Conservation (phyloP, 2,329 filamentous ascomycete genomes). For the Phaeosphaeria sp. region DNA sequence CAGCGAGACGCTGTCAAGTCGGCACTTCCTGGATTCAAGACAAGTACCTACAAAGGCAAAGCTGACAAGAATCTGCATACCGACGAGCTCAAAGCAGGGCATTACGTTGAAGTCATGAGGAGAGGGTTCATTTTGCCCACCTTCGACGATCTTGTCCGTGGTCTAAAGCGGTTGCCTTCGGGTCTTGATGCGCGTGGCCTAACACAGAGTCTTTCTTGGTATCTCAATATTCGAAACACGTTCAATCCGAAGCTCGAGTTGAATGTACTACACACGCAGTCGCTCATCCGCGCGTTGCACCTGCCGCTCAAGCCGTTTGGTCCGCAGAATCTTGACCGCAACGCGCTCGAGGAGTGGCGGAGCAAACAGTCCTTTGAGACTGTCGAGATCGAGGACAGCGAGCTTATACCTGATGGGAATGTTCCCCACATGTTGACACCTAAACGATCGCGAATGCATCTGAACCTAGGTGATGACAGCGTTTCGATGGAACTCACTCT, state of each 20-base stretch:
- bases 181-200: constrained; percentile 28
- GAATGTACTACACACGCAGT: constrained; percentile 34
- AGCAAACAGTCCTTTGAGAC: constrained; percentile 15
- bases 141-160: constrained; percentile 28
- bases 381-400: constrained; percentile 4
- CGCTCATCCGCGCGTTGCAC: constrained; percentile 25
- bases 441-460: constrained; percentile 9
- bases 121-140: constrained; percentile 18
- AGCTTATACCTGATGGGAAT: background rate
- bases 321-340: constrained; percentile 25
- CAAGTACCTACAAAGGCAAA: constrained; percentile 12
- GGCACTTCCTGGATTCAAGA: constrained; percentile 17
- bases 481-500: constrained; percentile 13
- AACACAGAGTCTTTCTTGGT: constrained; percentile 31
- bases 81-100: constrained; percentile 9
- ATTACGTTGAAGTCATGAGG: constrained; percentile 8
- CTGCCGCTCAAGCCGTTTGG: constrained; percentile 19
- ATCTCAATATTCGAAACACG: constrained; percentile 11
- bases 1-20: constrained; percentile 20
- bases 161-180: constrained; percentile 22
- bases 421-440: background rate
- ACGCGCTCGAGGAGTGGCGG: constrained; percentile 28
- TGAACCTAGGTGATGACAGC: constrained; percentile 11
- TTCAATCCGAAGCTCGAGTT: constrained; percentile 32
- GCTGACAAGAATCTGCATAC: constrained; percentile 21